Conservation (phyloP, 805 yeast species). For the Lachancea mirantina region DNA sequence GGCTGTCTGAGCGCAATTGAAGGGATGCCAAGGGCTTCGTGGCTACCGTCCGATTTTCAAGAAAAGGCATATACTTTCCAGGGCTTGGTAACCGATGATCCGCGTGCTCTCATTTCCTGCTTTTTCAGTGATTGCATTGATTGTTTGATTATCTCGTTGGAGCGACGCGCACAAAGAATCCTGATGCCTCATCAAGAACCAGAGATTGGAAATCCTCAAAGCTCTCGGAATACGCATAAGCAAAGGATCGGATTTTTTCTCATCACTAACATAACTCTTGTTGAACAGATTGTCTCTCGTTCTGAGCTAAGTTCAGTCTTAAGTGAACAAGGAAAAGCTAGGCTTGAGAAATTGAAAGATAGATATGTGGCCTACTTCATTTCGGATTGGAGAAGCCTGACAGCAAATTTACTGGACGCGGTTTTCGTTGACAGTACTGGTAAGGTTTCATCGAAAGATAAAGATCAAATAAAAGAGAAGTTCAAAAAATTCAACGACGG, state of each 20-base stretch:
- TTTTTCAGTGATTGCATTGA: conserved; percentile 76
- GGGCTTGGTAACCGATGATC: too few relatives aligned
- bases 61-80: conserved; percentile 24
- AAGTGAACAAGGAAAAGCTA: conserved; percentile 48
- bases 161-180: conserved; percentile 44
- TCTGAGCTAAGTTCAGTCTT: conserved; percentile 49
- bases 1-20: conserved; percentile 45
- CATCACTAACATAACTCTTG: conserved; percentile 60
- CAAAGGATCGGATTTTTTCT: conserved; percentile 59
- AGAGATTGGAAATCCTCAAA: conserved; percentile 17
- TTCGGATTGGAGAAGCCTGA: conserved; percentile 72
- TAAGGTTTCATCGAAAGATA: conserved; percentile 57
- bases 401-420: conserved; percentile 73
- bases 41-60: conserved; percentile 54
- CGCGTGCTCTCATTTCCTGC: conserved; percentile 48
- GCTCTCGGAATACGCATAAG: conserved; percentile 24
- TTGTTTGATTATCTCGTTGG: conserved; percentile 57
- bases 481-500: conserved; percentile 74
- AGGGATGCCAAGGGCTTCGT: conserved; percentile 48
- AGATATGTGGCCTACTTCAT: conserved; percentile 66
- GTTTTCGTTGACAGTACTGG: conserved; percentile 47
- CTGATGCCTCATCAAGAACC: conserved; percentile 25
- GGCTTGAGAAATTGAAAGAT: conserved; percentile 64
- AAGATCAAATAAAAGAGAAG: conserved; percentile 76
- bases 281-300: conserved; percentile 66